Evolutionary conservation across 2,329 filamentous ascomycete genomes (phyloP), one percentile per base, ranked within the genome.

Genomic region (Blastomyces gilchristii): DNA sequence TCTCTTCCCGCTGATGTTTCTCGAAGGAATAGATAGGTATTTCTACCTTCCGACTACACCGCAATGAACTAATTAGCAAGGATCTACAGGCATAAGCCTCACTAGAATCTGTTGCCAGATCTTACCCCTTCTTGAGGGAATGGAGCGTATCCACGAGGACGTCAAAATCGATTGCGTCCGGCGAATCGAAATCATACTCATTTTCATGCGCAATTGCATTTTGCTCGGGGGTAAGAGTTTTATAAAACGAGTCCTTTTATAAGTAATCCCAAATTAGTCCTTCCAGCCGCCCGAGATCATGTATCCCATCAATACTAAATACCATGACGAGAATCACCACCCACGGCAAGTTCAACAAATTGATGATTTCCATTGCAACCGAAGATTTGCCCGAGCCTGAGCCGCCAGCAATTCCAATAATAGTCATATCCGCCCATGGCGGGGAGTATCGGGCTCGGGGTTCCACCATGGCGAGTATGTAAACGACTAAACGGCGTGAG

Each of bases 271-370:
- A 56, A 58, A 58, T 60, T 66, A 57, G 65, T 70, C 66, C 69
- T 45, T 67, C 68, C 37, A 8, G 43, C 25, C 6, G 61, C 58
- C 58, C 52, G 61, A 65, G 37, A 18, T 18, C 28, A 50, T 56
- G 47, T 47, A 12, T 43, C 18, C 37, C 54, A 28, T 18, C 54
- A 43, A 58, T 39, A 8, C 54, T n/a, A 72, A 79, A 72, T 82
- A 93, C 91, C 88, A 99, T 97, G 52, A 92, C 96, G 70, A 99
- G 78, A 76, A 99, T 97, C 59, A 97, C 92, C 65, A 99, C 94
- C 93, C 94, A 99, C 63, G 94, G 94, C 67, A 99, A 79, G 76
- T 94, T 96, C 70, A 99, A 80, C 71, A 89, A 87, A 70, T 85
- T 87, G 67, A 97, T 90, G 69, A 99, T 96, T 67, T 93, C 91